These are phyloP conservation scores for Coniosporium apollinis DNA, from an alignment of 495 filamentous ascomycete species.

Conservation along the genomic window DNA sequence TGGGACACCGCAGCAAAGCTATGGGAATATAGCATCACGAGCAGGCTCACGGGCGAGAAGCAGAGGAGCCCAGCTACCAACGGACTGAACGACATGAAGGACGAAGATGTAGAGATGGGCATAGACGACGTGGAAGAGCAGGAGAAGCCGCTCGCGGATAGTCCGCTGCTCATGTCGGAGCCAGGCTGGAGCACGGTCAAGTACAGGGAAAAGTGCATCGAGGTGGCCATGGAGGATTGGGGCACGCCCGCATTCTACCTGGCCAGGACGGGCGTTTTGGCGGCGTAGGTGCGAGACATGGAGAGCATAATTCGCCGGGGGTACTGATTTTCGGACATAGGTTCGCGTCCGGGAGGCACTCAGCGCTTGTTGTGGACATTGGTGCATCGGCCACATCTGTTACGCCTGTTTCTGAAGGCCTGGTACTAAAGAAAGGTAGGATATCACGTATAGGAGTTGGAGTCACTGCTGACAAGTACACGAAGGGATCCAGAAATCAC, in stretches of 20 bases:
- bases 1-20: constrained; percentile 83
- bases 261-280: constrained; percentile 47
- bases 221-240: constrained; percentile 92
- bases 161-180: constrained; percentile 86
- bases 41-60: constrained; percentile 50
- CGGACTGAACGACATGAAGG: constrained; percentile 56
- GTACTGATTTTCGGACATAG: too few species aligned
- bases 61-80: constrained; percentile 48
- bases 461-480: background rate
- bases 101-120: constrained; percentile 49
- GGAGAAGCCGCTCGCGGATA: constrained; percentile 72
- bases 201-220: constrained; percentile 76
- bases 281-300: constrained; percentile 38
- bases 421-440: constrained; percentile 63
- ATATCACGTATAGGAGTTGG: background rate
- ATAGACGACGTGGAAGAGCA: constrained; percentile 45
- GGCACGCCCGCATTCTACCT: constrained; percentile 87
- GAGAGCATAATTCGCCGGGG: too few species aligned
- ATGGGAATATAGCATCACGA: constrained; percentile 80
- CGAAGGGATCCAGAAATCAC: constrained; percentile 57
- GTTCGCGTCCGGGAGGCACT: constrained; percentile 83
- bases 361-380: constrained; percentile 79
- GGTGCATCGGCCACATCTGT: constrained; percentile 83
- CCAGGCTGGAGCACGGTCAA: constrained; percentile 81
- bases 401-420: constrained; percentile 82